Evolutionary conservation across 2,329 filamentous ascomycete species (phyloP).

Genomic region (Penicillium sp.): DNA sequence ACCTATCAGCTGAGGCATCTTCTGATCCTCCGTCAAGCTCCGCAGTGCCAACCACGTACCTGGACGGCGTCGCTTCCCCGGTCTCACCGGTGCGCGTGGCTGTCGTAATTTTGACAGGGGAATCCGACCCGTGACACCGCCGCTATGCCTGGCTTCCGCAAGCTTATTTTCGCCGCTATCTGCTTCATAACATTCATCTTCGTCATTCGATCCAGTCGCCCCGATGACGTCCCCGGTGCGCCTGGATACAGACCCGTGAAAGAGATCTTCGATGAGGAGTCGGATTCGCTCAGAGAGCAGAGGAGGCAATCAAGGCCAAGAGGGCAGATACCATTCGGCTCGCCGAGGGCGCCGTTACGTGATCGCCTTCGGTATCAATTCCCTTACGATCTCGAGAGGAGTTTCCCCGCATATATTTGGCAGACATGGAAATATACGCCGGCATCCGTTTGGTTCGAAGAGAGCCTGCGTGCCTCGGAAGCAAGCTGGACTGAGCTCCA

Average conservation of each 20-base stretch:
- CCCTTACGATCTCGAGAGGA: conserved; percentile 79
- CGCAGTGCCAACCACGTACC: conserved; percentile 7
- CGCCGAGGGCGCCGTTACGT: conserved; percentile 67
- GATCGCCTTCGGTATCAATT: conserved; percentile 86
- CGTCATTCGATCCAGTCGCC: conserved; percentile 60
- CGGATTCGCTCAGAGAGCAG: conserved; percentile 11
- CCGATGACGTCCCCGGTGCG: conserved; percentile 32
- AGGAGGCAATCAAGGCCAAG: conserved; percentile 13
- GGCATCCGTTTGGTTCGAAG: conserved; percentile 66
- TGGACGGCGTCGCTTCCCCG: conserved; percentile 4
- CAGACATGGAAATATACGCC: conserved; percentile 96
- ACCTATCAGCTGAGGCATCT: conserved; percentile 4
- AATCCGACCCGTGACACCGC: conserved; percentile 1
- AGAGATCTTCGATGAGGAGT: conserved; percentile 18
- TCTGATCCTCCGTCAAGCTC: conserved; percentile 3
- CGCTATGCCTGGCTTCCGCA: conserved; percentile 70
- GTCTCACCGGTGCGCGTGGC: conserved; percentile 9
- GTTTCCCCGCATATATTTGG: conserved; percentile 98
- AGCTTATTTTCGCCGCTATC: conserved; percentile 66
- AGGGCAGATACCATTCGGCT: conserved; percentile 51
- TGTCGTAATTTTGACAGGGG: conserved; percentile 5
- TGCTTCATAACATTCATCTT: conserved; percentile 65
- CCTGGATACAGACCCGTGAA: conserved; percentile 24
- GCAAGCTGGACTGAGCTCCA: conserved; percentile 84
- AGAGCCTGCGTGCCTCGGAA: conserved; percentile 73